Evolutionary conservation across 2,329 filamentous ascomycete species (phyloP).

Genomic region (Paraphoma chrysanthemicola): DNA sequence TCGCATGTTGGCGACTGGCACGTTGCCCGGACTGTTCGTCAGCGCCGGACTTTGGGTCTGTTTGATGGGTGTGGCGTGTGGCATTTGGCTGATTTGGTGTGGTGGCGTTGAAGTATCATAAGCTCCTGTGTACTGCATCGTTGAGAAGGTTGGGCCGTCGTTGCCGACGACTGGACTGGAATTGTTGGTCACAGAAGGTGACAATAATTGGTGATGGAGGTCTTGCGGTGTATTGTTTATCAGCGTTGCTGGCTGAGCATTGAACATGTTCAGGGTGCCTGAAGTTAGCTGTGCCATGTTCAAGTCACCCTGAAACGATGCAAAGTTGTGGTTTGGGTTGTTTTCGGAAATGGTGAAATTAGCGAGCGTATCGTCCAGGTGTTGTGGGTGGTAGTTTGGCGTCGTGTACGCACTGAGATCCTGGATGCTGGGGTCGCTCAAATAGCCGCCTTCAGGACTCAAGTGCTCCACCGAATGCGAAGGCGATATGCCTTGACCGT

Average conservation of each 20-base stretch:
- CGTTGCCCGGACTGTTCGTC: conserved; percentile 45
- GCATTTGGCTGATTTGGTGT: conserved; percentile 20
- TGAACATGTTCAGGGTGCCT: conserved; percentile 37
- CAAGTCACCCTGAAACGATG: conserved; percentile 29
- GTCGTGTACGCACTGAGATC: conserved; percentile 43
- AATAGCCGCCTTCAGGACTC: conserved; percentile 44
- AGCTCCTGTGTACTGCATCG: conserved; percentile 27
- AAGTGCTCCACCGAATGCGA: conserved; percentile 48
- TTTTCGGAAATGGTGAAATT: conserved; percentile 39
- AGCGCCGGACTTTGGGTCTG: conserved; percentile 48
- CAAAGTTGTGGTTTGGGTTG: conserved; percentile 23
- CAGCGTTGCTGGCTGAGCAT: conserved; percentile 33
- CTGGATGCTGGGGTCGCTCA: conserved; percentile 42
- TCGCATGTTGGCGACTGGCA: conserved; percentile 32
- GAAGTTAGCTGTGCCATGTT: conserved; percentile 38
- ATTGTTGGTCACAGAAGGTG: conserved; percentile 44
- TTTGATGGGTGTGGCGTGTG: conserved; percentile 39
- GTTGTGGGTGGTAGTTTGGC: conserved; percentile 38
- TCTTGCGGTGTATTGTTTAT: conserved; percentile 29
- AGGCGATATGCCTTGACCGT: conserved; percentile 44
- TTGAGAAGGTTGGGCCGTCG: conserved; percentile 26
- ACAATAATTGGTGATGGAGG: conserved; percentile 42
- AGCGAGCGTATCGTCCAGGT: conserved; percentile 38
- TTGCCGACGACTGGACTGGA: conserved; percentile 47
- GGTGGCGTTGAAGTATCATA: conserved; percentile 35